Evolutionary conservation across 495 filamentous ascomycete genomes (phyloP).

Genomic region (Trichoderma erinaceum): DNA sequence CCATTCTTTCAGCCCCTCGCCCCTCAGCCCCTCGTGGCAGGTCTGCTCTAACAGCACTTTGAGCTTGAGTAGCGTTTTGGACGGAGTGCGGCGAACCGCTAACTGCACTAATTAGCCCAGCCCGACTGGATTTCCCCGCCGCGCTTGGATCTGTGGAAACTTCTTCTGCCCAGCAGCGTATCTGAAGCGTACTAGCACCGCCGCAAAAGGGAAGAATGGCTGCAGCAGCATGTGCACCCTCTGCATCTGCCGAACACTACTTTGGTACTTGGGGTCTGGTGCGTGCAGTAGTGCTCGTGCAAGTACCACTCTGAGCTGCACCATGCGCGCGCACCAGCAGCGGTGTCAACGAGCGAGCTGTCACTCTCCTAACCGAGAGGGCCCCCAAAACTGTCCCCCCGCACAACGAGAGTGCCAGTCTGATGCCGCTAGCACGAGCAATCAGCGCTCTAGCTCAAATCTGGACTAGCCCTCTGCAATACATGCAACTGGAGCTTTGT

Average conservation of each 20-base stretch:
- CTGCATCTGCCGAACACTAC: background rate
- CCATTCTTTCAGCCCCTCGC: background rate
- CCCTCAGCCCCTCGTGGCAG: no score
- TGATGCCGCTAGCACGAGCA: no score
- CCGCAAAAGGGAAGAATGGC: no score
- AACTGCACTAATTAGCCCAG: background rate
- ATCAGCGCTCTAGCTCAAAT: no score
- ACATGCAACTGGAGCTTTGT: no score
- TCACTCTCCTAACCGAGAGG: background rate
- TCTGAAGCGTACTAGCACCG: no score
- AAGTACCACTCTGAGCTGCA: background rate
- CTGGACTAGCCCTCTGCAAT: background rate
- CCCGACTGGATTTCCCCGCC: constrained; percentile 7
- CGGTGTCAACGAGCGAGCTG: background rate
- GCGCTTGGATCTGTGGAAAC: constrained; percentile 9
- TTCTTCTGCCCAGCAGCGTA: background rate
- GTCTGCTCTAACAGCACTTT: no score
- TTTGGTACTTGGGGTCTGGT: background rate
- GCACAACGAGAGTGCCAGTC: no score
- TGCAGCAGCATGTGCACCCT: no score
- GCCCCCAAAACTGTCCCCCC: background rate
- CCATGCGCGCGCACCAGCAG: constrained; percentile 8
- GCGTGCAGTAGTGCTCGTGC: no score
- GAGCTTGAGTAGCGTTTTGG: background rate
- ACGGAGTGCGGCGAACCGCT: background rate